phyloP scores from a whole-genome alignment of 352 stramenopile species.

The Phytophthora meadii region DNA sequence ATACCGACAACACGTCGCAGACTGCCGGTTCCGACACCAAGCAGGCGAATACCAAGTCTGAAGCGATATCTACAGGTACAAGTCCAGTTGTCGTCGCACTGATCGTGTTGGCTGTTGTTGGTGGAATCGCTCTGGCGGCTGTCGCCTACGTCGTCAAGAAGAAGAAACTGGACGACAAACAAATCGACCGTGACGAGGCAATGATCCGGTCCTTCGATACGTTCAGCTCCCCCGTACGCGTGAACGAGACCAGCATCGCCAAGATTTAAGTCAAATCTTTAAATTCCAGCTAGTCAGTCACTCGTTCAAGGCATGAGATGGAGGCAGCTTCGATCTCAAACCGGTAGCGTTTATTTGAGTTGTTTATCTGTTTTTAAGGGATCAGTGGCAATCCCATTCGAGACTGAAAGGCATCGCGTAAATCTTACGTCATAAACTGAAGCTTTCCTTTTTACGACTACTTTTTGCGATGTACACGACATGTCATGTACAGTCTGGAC shows the following conservation, averaged over 20 bases:
- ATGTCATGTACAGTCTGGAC: not conserved
- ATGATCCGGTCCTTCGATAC: conserved; percentile 37
- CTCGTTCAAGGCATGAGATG: not conserved
- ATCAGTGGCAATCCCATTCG: conserved; percentile 19
- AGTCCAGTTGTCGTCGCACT: conserved; percentile 38
- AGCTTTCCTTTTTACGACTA: not conserved
- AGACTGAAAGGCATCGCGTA: conserved; percentile 7
- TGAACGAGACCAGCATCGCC: conserved; percentile 38
- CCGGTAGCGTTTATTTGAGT: conserved; percentile 15
- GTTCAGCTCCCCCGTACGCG: conserved; percentile 33
- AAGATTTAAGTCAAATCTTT: conserved; percentile 33
- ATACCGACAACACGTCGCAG: conserved; percentile 22
- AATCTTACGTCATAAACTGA: conserved; percentile 15
- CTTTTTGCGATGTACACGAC: not conserved
- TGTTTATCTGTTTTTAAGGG: conserved; percentile 20
- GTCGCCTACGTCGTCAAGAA: conserved; percentile 36
- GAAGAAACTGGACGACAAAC: conserved; percentile 41
- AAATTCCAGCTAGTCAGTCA: conserved; percentile 1
- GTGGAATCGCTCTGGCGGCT: conserved; percentile 25
- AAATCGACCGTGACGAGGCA: conserved; percentile 28
- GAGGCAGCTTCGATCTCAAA: conserved; percentile 8
- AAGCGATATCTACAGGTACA: conserved; percentile 7
- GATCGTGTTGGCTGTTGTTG: conserved; percentile 29
- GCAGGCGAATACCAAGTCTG: conserved; percentile 32
- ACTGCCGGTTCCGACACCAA: conserved; percentile 21